These are phyloP conservation scores for Farysia itapuensis DNA, from an alignment of 1,284 basidiomycete species.

Conservation along the genomic window DNA sequence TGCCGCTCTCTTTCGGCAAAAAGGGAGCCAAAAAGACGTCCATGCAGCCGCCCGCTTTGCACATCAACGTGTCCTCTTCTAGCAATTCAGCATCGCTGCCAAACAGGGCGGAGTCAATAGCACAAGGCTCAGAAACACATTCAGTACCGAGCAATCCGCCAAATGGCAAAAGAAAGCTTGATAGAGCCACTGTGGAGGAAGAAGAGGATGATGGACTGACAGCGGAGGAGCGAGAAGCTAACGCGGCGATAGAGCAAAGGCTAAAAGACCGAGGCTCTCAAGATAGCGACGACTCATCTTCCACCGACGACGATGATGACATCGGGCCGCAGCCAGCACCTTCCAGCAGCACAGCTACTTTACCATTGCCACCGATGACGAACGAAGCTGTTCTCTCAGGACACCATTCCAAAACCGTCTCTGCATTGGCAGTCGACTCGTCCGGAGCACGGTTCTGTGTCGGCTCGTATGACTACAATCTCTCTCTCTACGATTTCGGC, in stretches of 20 bases:
- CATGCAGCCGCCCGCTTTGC: background rate
- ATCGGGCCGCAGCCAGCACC: slow-evolving; percentile 21
- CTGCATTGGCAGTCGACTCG: slow-evolving; percentile 85
- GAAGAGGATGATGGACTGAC: slow-evolving; percentile 48
- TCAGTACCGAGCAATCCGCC: background rate
- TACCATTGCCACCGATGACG: slow-evolving; percentile 9
- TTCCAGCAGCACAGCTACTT: background rate
- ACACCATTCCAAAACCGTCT: slow-evolving; percentile 89
- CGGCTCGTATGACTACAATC: slow-evolving; percentile 93
- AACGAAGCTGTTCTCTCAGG: slow-evolving; percentile 66
- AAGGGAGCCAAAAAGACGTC: background rate
- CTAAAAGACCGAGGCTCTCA: slow-evolving; percentile 12
- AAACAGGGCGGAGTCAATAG: too few species aligned
- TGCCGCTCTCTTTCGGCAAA: slow-evolving; percentile 51
- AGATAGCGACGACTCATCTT: slow-evolving; percentile 12
- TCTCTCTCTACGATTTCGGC: slow-evolving; percentile 98
- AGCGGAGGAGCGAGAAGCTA: slow-evolving; percentile 39
- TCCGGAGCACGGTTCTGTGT: slow-evolving; percentile 87
- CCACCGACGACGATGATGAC: slow-evolving; percentile 13
- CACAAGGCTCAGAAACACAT: too few species aligned
- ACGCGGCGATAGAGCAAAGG: slow-evolving; percentile 13
- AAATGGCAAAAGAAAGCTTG: too few species aligned
- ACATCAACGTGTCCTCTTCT: background rate
- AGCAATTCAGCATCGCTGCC: background rate
- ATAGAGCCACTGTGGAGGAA: slow-evolving; percentile 1